Base-by-base conservation (phyloP, 2,329 filamentous ascomycete genomes). In the Tolypocladium endophyticum region DNA sequence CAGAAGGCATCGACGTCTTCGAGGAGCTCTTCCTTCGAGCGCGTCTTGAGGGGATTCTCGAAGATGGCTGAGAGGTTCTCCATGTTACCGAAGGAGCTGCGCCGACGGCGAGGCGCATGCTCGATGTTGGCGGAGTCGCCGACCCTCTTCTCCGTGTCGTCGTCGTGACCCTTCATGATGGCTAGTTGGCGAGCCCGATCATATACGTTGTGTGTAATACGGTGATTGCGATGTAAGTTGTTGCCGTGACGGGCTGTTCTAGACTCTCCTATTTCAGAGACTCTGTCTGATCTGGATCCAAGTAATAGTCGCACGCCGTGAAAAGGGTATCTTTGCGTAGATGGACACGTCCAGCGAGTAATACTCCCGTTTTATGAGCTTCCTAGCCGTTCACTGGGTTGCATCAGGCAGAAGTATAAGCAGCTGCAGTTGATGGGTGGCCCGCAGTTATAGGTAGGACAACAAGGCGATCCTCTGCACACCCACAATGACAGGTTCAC, bases 21-120 rank as follows among this genome's bases (percentile, higher is more conserved):
- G 7, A 62, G 11, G 6, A 63, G 59, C 36, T 63, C 59, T 3
- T 62, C 61, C 28, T 59, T 62, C 30, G 55, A 58, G 30, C 58
- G 58, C 12, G 56, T 55, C n/a, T 59, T 58, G 39, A 63, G 62
- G 1, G 62, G 62, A 25, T 63, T 63, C 33, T 63, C 58, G 28
- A 63, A 58, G 28, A 63, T 28, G 14, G 62, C 57, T 11, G 60
- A 56, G 16, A 63, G 56, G n/a, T 60, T 58, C 18, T 63, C 60
- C 38, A 59, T 58, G 57, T 61, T 59, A 23, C 20, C 50, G 25
- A 61, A 62, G 36, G 60, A 59, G 59, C 59, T 55, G 36, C 47
- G 59, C 50, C 61, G 59, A 23, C 28, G 59, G 33, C 35, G 60
- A 5, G 28, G 57, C 12, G 25, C 52, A 35, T 59, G 55, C 39